Base-by-base conservation (phyloP, 495 filamentous ascomycete species). In the Xylaria longipes region DNA sequence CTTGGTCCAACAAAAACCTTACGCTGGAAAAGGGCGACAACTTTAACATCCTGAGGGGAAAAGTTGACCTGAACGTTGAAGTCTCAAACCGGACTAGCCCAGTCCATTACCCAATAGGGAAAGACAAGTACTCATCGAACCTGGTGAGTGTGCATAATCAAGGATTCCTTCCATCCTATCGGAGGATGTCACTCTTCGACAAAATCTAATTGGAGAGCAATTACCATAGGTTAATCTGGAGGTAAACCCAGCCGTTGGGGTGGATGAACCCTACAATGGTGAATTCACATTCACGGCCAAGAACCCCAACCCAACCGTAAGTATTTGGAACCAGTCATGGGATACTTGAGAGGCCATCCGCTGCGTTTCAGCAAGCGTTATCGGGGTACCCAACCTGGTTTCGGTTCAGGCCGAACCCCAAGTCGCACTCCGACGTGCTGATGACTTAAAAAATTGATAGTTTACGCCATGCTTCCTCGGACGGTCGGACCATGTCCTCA, bases 391-490 rank as follows among this genome's bases (percentile, higher is more conserved):
- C 14, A 43, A 27, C 22, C 12, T 62, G 9, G 3, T 60, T 5
- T 60, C 29, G 17, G 8, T 11, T 11, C 12, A 37, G 14, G 31
- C 39, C 12, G 1, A 33, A 6, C 11, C 17, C 5, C n/a, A 37
- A n/a, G 17, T 33, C 3, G 14, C 22, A 50, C 1, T 17, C 27
- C 22, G 15, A 35, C 12, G 17, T 33, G 22, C 39, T 46, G 27
- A 48, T 43, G 25, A 35, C 62, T 45, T 50, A 45, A n/a, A 5
- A 50, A 20, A 46, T 12, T 17, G 2, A 17, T 7, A 69, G 66
- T 69, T 58, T 39, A 69, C 66, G 15, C 52, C 66, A 15, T 69
- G 66, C 27, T 61, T 69, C 39, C 66, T 69, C 27, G 66, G 66
- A 5, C 66, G 66, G 8, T 45, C 12, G 5, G 11, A 8, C 27